Conservation (phyloP, 2,329 filamentous ascomycete genomes). For the Cladosporium sp. region DNA sequence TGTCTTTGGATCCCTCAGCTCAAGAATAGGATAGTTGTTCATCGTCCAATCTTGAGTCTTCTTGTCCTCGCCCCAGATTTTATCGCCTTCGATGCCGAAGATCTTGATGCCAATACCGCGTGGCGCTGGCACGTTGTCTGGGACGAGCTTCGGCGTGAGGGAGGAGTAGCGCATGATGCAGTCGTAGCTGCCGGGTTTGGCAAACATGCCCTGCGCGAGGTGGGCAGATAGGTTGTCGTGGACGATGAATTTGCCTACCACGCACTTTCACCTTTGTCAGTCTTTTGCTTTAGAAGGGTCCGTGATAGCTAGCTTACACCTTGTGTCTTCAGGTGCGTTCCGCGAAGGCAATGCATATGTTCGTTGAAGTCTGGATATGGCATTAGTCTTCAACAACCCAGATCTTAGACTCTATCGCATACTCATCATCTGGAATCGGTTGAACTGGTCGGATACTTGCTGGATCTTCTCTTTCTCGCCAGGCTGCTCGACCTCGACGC, state of each 20-base stretch:
- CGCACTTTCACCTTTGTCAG: conserved; percentile 17
- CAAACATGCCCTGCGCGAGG: conserved; percentile 36
- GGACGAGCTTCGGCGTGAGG: conserved; percentile 34
- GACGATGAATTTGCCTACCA: conserved; percentile 31
- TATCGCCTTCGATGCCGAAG: conserved; percentile 34
- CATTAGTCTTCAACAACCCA: background rate
- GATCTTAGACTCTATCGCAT: background rate
- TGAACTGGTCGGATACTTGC: conserved; percentile 35
- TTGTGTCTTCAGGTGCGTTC: conserved; percentile 35
- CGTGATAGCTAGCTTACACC: conserved; percentile 18
- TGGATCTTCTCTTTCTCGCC: conserved; percentile 34
- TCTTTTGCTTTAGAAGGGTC: no score
- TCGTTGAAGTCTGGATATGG: conserved; percentile 31
- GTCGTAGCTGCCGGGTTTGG: conserved; percentile 31
- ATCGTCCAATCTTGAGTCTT: conserved; percentile 33
- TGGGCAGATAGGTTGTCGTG: conserved; percentile 32
- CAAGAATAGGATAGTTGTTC: conserved; percentile 32
- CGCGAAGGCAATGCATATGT: conserved; percentile 35
- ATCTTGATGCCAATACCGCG: conserved; percentile 35
- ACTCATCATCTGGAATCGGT: conserved; percentile 37
- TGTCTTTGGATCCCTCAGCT: conserved; percentile 28
- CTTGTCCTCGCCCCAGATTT: conserved; percentile 34
- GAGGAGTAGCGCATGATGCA: conserved; percentile 36
- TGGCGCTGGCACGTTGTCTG: conserved; percentile 33
- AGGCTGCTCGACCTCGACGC: conserved; percentile 30